These are phyloP conservation scores for Didymellaceae sp. DNA, from an alignment of 2,329 filamentous ascomycete species.

Conservation along the genomic window DNA sequence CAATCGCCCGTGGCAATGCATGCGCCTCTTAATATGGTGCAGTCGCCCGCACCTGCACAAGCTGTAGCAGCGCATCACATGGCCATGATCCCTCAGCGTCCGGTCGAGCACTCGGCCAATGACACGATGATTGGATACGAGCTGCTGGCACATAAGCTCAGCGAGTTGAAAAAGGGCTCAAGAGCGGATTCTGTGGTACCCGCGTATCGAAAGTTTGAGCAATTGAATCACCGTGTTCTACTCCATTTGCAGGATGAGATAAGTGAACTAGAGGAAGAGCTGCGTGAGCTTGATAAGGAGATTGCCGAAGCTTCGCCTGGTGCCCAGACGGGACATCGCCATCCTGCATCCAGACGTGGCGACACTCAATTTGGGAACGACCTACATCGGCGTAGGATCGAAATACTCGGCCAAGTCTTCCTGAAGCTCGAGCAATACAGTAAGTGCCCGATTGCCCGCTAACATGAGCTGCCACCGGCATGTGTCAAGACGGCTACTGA, in stretches of 20 bases:
- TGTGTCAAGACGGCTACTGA: constrained; percentile 5
- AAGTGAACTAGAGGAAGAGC: constrained; percentile 77
- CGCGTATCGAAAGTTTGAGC: constrained; percentile 83
- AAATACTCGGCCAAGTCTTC: constrained; percentile 67
- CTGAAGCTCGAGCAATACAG: constrained; percentile 73
- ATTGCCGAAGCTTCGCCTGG: constrained; percentile 52
- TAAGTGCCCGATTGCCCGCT: constrained; percentile 42
- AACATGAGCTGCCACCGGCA: background rate
- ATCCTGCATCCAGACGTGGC: constrained; percentile 66
- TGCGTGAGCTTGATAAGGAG: constrained; percentile 71
- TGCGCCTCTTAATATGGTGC: constrained; percentile 31
- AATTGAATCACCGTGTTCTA: constrained; percentile 80
- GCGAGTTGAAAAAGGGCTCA: constrained; percentile 33
- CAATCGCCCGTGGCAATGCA: constrained; percentile 33
- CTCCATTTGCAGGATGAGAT: constrained; percentile 88
- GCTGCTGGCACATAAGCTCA: constrained; percentile 46
- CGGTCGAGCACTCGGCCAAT: constrained; percentile 32
- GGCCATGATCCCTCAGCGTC: constrained; percentile 37
- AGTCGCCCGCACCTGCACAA: constrained; percentile 29
- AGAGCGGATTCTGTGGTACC: constrained; percentile 52
- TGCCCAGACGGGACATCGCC: constrained; percentile 34
- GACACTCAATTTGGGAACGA: constrained; percentile 63
- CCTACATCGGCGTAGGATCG: constrained; percentile 65
- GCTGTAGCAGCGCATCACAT: constrained; percentile 29
- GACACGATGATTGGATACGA: constrained; percentile 48